Conservation (phyloP, 176 grass and related monocot species). For the Musa acuminata region DNA sequence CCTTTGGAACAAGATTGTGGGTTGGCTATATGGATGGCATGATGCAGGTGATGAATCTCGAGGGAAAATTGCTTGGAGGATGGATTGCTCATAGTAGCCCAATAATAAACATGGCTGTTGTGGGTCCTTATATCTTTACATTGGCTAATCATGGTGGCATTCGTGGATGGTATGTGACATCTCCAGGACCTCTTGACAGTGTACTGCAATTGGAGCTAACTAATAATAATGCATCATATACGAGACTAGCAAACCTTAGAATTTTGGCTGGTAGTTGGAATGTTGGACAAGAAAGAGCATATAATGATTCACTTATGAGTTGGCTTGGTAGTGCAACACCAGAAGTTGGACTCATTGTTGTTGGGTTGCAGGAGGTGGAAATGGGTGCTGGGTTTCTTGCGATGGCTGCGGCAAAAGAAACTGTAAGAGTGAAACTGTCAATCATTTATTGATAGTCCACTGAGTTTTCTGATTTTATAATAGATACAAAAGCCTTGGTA, state of each 20-base stretch:
- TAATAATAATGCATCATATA: conserved; percentile 68
- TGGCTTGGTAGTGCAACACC: conserved; percentile 79
- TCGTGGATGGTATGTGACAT: conserved; percentile 75
- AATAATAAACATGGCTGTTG: conserved; percentile 73
- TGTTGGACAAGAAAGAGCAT: conserved; percentile 86
- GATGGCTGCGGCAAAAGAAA: conserved; percentile 97
- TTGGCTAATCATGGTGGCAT: conserved; percentile 90
- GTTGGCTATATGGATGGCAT: conserved; percentile 77
- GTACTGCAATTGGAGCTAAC: conserved; percentile 66
- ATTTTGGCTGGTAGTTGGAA: conserved; percentile 96
- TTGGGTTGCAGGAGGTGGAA: conserved; percentile 98
- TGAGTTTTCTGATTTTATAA: too few species aligned
- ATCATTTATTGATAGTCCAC: too few species aligned
- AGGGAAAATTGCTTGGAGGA: conserved; percentile 73
- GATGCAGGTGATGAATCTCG: conserved; percentile 63
- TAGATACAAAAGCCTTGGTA: not conserved
- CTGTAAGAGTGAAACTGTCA: conserved; percentile 37
- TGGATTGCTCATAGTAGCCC: conserved; percentile 83
- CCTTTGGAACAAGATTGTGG: conserved; percentile 73
- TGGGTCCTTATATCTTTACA: conserved; percentile 70
- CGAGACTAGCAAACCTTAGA: conserved; percentile 82
- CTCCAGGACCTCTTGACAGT: conserved; percentile 79
- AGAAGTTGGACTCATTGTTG: conserved; percentile 78
- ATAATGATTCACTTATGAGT: conserved; percentile 57
- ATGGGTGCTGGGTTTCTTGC: conserved; percentile 99